Conservation (phyloP, 257 asterid genomes). For the Marsdenia floribunda region DNA sequence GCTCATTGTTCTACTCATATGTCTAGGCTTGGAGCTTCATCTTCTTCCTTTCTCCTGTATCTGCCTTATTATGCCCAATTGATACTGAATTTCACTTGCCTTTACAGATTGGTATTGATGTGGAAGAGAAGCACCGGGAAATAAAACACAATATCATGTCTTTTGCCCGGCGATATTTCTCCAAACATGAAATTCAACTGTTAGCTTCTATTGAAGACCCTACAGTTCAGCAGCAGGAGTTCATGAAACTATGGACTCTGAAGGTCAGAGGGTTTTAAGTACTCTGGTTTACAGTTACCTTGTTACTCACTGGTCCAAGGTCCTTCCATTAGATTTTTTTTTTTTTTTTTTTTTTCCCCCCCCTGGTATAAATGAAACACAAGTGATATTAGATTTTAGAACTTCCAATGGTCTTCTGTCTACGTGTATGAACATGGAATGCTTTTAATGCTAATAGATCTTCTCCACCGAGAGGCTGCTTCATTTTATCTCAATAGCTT, state of each 20-base stretch:
- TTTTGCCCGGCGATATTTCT: slow-evolving; percentile 73
- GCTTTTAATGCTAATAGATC: neutral
- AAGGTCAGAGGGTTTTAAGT: slow-evolving; percentile 44
- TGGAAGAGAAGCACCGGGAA: slow-evolving; percentile 69
- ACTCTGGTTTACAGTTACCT: neutral
- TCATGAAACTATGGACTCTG: slow-evolving; percentile 87
- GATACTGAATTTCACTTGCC: slow-evolving; percentile 6
- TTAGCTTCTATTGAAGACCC: slow-evolving; percentile 61
- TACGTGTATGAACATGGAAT: neutral
- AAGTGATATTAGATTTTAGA: neutral
- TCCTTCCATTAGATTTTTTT: neutral
- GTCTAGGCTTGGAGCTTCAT: neutral
- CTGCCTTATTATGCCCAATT: slow-evolving; percentile 4
- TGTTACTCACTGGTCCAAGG: neutral
- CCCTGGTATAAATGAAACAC: neutral
- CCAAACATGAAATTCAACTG: slow-evolving; percentile 47
- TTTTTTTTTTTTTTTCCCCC: too few relatives aligned
- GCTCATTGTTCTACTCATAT: slow-evolving; percentile 4
- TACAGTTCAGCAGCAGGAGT: slow-evolving; percentile 65
- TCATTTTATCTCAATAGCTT: neutral
- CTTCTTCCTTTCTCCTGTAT: slow-evolving; percentile 4
- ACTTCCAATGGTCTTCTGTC: neutral
- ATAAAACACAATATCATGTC: slow-evolving; percentile 53
- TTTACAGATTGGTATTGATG: slow-evolving; percentile 79
- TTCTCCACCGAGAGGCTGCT: neutral